Conservation (phyloP, 163 green algal genomes). For the Chlamydomonas reinhardtii region DNA sequence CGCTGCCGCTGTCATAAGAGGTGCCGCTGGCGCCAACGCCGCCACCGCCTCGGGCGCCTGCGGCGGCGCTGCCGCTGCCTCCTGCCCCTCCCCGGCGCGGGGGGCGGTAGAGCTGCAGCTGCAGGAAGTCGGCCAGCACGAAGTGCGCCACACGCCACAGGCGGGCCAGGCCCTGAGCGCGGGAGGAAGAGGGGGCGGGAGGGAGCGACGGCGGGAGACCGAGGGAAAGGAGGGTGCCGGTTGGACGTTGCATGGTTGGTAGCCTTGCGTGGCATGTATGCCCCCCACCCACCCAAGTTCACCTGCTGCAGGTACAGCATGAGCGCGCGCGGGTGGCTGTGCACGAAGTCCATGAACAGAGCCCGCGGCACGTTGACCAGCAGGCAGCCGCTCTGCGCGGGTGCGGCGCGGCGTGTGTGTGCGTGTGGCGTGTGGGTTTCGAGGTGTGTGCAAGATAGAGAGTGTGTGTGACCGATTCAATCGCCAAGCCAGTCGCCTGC, state of each 20-base stretch:
- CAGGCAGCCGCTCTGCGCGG: conserved; percentile 51
- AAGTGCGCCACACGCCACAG: conserved; percentile 90
- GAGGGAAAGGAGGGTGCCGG: too few species aligned
- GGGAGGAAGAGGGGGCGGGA: too few species aligned
- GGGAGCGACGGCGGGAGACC: too few species aligned
- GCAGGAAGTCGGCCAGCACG: conserved; percentile 80
- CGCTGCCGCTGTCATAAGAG: background rate
- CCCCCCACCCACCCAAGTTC: too few species aligned
- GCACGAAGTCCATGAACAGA: conserved; percentile 81
- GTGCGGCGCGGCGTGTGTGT: background rate
- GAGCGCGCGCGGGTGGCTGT: conserved; percentile 67
- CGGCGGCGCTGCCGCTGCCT: background rate
- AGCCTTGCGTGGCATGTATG: too few species aligned
- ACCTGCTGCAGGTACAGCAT: conserved; percentile 84
- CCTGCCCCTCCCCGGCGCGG: background rate
- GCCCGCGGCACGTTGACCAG: conserved; percentile 75
- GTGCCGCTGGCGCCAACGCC: background rate
- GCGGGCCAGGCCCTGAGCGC: conserved; percentile 72
- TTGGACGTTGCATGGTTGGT: too few species aligned
- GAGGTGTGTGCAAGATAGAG: too few species aligned
- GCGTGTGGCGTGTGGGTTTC: background rate
- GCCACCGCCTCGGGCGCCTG: background rate
- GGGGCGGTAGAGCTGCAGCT: conserved; percentile 58
- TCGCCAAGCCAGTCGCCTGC: too few species aligned
- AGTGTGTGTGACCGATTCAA: too few species aligned